Evolutionary conservation across 2,329 filamentous ascomycete genomes (phyloP).

Genomic region (Curvularia sp.): DNA sequence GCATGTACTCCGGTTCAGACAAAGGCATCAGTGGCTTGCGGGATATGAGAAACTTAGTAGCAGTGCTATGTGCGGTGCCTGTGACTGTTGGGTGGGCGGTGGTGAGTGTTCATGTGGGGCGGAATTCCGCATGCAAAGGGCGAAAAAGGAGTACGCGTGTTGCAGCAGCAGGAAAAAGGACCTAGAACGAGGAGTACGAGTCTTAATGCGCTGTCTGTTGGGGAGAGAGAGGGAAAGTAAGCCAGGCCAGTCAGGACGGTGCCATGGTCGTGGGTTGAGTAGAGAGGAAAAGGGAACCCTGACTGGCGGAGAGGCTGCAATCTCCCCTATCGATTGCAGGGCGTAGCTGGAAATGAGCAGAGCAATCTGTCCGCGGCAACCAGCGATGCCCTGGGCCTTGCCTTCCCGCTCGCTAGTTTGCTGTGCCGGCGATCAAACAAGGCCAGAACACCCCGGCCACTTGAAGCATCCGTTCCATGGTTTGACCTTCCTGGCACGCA

Average conservation of each 20-base stretch:
- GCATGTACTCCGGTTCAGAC: not conserved
- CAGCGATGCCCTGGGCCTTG: not conserved
- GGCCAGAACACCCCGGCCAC: constrained; percentile 14
- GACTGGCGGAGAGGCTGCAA: not conserved
- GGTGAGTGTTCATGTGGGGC: not conserved
- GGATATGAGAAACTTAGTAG: not conserved
- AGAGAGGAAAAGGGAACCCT: not conserved
- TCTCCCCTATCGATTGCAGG: constrained; percentile 21
- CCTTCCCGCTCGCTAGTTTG: constrained; percentile 35
- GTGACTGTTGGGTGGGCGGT: not conserved
- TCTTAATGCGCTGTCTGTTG: not conserved
- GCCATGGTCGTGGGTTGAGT: not conserved
- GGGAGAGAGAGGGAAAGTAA: not conserved
- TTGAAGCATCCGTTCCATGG: constrained; percentile 12
- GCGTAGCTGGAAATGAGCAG: constrained; percentile 10
- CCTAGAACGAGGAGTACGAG: not conserved
- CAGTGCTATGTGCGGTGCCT: not conserved
- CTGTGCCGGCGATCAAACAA: constrained; percentile 39
- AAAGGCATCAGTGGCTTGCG: not conserved
- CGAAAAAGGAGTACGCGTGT: constrained; percentile 6
- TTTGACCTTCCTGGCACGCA: constrained; percentile 20
- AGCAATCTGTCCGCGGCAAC: constrained; percentile 28
- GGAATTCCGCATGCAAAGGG: not conserved
- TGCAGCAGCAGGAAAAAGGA: not conserved
- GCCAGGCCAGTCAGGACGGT: not conserved